These are phyloP conservation scores for Knufia fluminis DNA, from an alignment of 2,329 filamentous ascomycete species.

Conservation along the genomic window DNA sequence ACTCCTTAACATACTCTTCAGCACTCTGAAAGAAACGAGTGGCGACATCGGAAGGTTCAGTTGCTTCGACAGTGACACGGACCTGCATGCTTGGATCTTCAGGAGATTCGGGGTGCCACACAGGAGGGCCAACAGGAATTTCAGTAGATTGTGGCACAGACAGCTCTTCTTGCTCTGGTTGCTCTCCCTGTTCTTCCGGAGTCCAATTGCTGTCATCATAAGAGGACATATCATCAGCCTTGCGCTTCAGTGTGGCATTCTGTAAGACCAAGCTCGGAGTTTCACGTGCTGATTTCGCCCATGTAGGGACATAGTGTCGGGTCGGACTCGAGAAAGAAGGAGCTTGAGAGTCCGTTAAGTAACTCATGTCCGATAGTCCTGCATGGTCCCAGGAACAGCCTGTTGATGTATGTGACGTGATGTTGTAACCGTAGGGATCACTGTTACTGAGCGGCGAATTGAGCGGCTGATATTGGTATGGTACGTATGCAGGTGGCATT, in stretches of 20 bases:
- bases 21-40: too few relatives aligned
- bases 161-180: background rate
- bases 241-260: slow-evolving; percentile 14
- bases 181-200: background rate
- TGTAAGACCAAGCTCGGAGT: background rate
- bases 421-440: background rate
- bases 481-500: too few relatives aligned
- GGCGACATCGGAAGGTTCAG: too few relatives aligned
- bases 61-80: background rate
- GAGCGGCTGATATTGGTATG: too few relatives aligned
- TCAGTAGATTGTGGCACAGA: background rate
- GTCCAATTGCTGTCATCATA: background rate
- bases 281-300: background rate
- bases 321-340: background rate
- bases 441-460: too few relatives aligned
- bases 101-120: background rate
- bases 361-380: background rate
- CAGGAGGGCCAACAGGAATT: background rate
- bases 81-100: background rate
- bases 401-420: too few relatives aligned
- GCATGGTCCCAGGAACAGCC: background rate
- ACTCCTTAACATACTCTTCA: too few relatives aligned
- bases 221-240: slow-evolving; percentile 17
- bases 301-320: background rate
- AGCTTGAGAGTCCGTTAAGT: background rate